A percentile compares a stretch with the other conserved stretches of the same genome.
Evolutionary conservation across 2,329 filamentous ascomycete species (phyloP).

Genomic region (Ceratocystis cacaofunesta): DNA sequence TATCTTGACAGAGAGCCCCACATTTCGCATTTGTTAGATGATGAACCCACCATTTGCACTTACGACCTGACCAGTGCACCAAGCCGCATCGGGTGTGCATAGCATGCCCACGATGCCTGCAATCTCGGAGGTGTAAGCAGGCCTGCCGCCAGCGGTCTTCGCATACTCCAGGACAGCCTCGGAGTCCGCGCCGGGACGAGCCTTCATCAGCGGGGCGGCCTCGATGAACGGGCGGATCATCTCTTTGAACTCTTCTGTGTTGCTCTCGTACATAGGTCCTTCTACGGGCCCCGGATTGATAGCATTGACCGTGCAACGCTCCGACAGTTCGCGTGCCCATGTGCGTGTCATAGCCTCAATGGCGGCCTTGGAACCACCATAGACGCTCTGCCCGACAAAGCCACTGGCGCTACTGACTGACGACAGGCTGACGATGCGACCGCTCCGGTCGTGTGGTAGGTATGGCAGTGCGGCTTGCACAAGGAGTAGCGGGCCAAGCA

Average conservation of each 20-base stretch:
- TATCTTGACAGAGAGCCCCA: slow-evolving; percentile 19
- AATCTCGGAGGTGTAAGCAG: slow-evolving; percentile 19
- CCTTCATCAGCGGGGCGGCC: slow-evolving; percentile 46
- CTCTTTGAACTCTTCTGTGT: slow-evolving; percentile 29
- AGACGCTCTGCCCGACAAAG: slow-evolving; percentile 40
- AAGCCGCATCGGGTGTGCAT: slow-evolving; percentile 50
- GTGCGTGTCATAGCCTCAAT: slow-evolving; percentile 45
- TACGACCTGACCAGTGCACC: slow-evolving; percentile 67
- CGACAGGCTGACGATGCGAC: slow-evolving; percentile 40
- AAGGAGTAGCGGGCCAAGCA: slow-evolving; percentile 64
- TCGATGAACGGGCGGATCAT: slow-evolving; percentile 31
- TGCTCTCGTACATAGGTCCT: slow-evolving; percentile 36
- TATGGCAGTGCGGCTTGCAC: slow-evolving; percentile 57
- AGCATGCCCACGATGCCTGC: slow-evolving; percentile 18
- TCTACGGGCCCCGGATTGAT: slow-evolving; percentile 43
- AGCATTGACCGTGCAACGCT: slow-evolving; percentile 40
- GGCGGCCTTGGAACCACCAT: slow-evolving; percentile 43
- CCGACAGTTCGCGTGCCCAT: slow-evolving; percentile 41
- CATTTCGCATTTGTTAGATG: slow-evolving; percentile 13
- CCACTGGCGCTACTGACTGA: slow-evolving; percentile 40
- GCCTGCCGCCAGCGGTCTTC: slow-evolving; percentile 18
- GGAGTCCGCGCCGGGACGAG: slow-evolving; percentile 26
- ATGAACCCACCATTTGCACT: slow-evolving; percentile 67
- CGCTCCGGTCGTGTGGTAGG: slow-evolving; percentile 52
- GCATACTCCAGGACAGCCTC: slow-evolving; percentile 17